phyloP scores from a whole-genome alignment of 805 yeast species.

The Candida oleophila region DNA sequence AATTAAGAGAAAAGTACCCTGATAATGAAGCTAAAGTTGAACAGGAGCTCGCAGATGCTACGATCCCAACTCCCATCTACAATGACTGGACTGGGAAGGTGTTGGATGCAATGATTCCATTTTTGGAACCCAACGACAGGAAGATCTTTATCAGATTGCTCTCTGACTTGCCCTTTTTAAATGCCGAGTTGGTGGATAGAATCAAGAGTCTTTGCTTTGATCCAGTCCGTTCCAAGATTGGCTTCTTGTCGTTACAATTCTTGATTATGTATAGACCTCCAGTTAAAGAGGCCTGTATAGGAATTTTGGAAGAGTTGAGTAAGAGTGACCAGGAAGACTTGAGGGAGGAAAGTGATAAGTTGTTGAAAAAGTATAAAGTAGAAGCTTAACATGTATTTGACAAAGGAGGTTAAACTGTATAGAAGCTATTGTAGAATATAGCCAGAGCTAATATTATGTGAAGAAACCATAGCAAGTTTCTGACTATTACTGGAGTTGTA shows the following conservation, averaged over 20 bases:
- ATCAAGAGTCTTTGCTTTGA: conserved; percentile 77
- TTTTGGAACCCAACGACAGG: conserved; percentile 77
- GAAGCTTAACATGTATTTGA: no score
- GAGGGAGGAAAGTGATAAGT: conserved; percentile 43
- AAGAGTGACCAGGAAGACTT: conserved; percentile 50
- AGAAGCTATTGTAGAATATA: no score
- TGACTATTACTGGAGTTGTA: no score
- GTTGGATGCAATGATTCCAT: conserved; percentile 79
- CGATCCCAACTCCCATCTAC: conserved; percentile 51
- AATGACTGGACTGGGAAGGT: conserved; percentile 67
- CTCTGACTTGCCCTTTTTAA: conserved; percentile 82
- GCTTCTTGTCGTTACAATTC: conserved; percentile 79
- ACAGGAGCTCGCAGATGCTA: conserved; percentile 12
- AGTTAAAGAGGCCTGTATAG: conserved; percentile 53
- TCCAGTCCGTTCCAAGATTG: conserved; percentile 78
- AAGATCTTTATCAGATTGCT: conserved; percentile 77
- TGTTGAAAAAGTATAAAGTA: conserved; percentile 44
- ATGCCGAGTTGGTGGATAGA: conserved; percentile 57
- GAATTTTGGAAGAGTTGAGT: conserved; percentile 45
- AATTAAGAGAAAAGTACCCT: conserved; percentile 13
- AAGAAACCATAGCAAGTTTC: no score
- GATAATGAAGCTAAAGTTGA: conserved; percentile 16
- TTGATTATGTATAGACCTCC: conserved; percentile 92
- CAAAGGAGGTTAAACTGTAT: no score
- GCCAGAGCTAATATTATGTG: no score